A percentile compares a stretch with the other conserved stretches of the same genome.
Evolutionary conservation across 345 rosid genomes (phyloP).

Genomic region (Lumnitzera littorea): DNA sequence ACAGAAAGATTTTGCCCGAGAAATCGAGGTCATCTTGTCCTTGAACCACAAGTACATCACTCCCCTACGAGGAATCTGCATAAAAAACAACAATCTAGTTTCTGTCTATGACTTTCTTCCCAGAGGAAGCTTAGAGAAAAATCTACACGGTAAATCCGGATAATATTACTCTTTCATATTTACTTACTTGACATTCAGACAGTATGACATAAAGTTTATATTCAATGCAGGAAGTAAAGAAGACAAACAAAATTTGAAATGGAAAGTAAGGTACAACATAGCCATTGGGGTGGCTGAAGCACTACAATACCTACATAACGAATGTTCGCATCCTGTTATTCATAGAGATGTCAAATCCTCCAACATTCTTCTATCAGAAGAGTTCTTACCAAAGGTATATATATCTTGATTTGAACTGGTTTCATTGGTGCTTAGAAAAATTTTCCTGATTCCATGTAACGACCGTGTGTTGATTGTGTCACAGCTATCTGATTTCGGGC

Average conservation of each 20-base stretch:
- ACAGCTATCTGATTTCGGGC: slow-evolving; percentile 89
- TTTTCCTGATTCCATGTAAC: background rate
- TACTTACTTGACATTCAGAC: too few species aligned
- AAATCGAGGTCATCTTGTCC: slow-evolving; percentile 67
- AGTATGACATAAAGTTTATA: slow-evolving; percentile 11
- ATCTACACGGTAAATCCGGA: slow-evolving; percentile 48
- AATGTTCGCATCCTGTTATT: slow-evolving; percentile 63
- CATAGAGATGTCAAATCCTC: slow-evolving; percentile 93
- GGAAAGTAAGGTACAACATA: slow-evolving; percentile 58
- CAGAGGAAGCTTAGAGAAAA: slow-evolving; percentile 74
- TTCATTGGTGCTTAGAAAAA: background rate
- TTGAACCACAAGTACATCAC: slow-evolving; percentile 51
- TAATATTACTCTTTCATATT: background rate
- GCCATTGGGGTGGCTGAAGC: slow-evolving; percentile 73
- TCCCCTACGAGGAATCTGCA: slow-evolving; percentile 63
- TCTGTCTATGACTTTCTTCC: slow-evolving; percentile 67
- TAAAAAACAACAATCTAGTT: slow-evolving; percentile 38
- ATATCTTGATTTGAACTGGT: background rate
- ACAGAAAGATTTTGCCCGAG: slow-evolving; percentile 58
- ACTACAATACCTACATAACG: slow-evolving; percentile 57
- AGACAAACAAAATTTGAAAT: slow-evolving; percentile 33
- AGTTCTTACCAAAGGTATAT: slow-evolving; percentile 76
- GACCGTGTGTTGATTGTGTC: slow-evolving; percentile 7
- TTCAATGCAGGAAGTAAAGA: slow-evolving; percentile 19
- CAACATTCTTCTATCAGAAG: slow-evolving; percentile 76